A percentile compares a stretch with the other conserved stretches of the same genome.
Evolutionary conservation across 768 basidiomycete species (phyloP).

Genomic region (Crucibulum laeve): DNA sequence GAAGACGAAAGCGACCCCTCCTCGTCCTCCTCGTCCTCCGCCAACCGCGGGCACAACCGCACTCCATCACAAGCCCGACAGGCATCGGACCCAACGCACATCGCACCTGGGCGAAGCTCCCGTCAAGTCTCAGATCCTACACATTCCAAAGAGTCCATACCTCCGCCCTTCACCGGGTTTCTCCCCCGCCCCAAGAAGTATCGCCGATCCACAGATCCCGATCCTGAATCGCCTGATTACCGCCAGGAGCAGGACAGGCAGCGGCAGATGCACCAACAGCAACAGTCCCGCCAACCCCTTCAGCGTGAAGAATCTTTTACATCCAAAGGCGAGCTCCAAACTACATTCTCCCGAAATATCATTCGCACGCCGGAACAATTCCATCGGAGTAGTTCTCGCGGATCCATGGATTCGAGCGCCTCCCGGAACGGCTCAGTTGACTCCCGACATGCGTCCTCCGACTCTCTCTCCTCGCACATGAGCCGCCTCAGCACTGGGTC

Average conservation of each 20-base stretch:
- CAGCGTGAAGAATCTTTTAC: constrained; percentile 36
- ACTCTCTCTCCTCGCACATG: constrained; percentile 16
- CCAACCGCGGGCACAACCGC: constrained; percentile 5
- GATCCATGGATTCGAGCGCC: constrained; percentile 10
- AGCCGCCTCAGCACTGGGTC: constrained; percentile 12
- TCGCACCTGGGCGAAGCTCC: neutral
- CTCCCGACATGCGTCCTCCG: no score
- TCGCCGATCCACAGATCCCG: constrained; percentile 8
- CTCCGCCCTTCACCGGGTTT: constrained; percentile 1
- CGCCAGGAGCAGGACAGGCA: neutral
- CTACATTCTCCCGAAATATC: constrained; percentile 68
- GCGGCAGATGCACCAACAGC: constrained; percentile 6
- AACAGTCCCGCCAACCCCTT: constrained; percentile 4
- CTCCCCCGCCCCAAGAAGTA: constrained; percentile 1
- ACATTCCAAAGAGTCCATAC: neutral
- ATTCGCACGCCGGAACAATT: constrained; percentile 70
- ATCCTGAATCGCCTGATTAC: constrained; percentile 3
- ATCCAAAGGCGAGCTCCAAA: constrained; percentile 45
- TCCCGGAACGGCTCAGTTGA: constrained; percentile 11
- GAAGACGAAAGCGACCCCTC: constrained; percentile 16
- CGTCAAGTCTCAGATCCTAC: neutral
- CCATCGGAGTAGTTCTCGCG: constrained; percentile 10
- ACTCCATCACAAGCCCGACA: constrained; percentile 9
- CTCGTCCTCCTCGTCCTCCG: constrained; percentile 5
- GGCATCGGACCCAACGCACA: constrained; percentile 2